Evolutionary conservation across 2,329 filamentous ascomycete genomes (phyloP), one percentile per base, ranked within the genome.

Genomic region (Magnaporthales sp.): DNA sequence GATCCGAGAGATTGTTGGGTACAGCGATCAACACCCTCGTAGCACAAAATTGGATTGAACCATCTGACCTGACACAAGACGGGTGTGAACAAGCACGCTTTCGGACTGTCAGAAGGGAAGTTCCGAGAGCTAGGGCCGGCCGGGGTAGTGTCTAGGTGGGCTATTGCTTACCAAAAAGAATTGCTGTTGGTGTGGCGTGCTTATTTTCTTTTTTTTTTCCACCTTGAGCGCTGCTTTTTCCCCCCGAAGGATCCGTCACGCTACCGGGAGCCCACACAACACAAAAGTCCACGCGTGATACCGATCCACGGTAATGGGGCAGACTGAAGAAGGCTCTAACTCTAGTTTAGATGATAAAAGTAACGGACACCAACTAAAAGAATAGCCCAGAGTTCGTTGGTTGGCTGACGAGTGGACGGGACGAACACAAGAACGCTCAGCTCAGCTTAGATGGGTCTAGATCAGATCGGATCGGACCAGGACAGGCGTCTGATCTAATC

Each of bases 21-120:
- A 27, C 56, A 60, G 56, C 54, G 31, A 38, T 54, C 22, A 54
- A 67, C 8, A 30, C 64, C 54, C 15, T 65, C 32, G 51, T 67
- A 60, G 30, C 31, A 30, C 31, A 62, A 9, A 4, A 19, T 26
- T 62, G 30, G 15, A 26, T 30, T 24, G 38, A 67, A 61, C 54
- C n/a, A 64, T 22, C 24, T 51, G 60, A 66, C 65, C 54, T 10
- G 22, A 62, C 30, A 27, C 24, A 60, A 26, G 26, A 60, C 24
- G 22, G 26, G 56, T 27, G 56, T 15, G 7, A 60, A 29, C 13
- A 60, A 60, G 56, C 56, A 60, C 56, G 26, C 11, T 29, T 24
- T 24, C 56, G 56, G 56, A 60, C 26, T 27, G 56, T 60, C 22
- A 27, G 8, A 27, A 60, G 56, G 56, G 56, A 60, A 60, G 56